Base-by-base conservation (phyloP, 2,329 filamentous ascomycete genomes). In the Pseudogymnoascus sp. region DNA sequence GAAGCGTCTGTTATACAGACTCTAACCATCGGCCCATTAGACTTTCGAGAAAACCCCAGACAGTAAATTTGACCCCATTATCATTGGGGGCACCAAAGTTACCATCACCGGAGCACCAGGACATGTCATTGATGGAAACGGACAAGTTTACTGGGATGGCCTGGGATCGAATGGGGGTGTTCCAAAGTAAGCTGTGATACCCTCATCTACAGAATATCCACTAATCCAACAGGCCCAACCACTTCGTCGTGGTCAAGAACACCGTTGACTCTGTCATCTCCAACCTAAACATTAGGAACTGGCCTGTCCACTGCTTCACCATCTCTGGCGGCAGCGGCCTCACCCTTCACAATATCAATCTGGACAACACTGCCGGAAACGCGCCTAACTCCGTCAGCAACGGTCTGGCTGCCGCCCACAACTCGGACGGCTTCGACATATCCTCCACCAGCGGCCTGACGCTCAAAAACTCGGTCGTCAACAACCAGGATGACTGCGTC, bases 401-500 rank as follows among this genome's bases (percentile, higher is more conserved):
- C 5, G 64, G 59, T 18, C 25, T 52, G n/a, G 14, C 45, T 31
- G 58, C 58, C n/a, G 77, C 75, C 6, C 76, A 80, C 67, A 85
- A 85, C 75, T 85, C 82, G 2, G 83, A 85, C 67, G 80, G 75
- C 14, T 83, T 82, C 66, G 79, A 83, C 65, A 74, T 83, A 45
- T 79, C 79, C 40, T 74, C 70, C 35, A 80, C 76, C 14, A 75
- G 72, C 23, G 75, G 75, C 37, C 74, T 85, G 38, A 78, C 74
- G 60, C 84, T 86, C 69, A 75, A 75, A 60, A 78, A 78, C 43
- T 80, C 81, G 25, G 77, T 74, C 62, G 75, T 85, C 62, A 76
- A 80, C 69, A 85, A 85, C 74, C 83, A 85, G 72, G 83, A 86
- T 64, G 83, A 85, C 68, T 86, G 83, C 68, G 72, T 85, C 9